A percentile compares a stretch with the other conserved stretches of the same genome.
These are phyloP conservation scores for Dactylonectria macrodidyma DNA, from an alignment of 2,329 filamentous ascomycete species.

Conservation along the genomic window DNA sequence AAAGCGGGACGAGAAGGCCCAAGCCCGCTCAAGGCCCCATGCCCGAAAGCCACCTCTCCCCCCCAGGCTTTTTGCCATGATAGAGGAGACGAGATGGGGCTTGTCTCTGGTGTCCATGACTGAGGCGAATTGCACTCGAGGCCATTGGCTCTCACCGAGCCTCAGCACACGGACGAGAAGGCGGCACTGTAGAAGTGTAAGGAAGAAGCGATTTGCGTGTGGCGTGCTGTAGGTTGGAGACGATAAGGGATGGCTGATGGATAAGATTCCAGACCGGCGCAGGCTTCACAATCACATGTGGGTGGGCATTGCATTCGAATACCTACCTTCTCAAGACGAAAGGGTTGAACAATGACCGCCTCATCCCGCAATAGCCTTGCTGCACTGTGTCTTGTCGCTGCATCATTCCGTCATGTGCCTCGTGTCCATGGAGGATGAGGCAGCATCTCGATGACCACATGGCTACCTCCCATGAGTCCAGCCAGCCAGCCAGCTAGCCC, in stretches of 20 bases:
- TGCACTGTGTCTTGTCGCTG: background rate
- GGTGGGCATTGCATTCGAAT: background rate
- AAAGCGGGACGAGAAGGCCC: constrained; percentile 19
- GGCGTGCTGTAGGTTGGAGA: constrained; percentile 12
- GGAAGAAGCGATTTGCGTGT: constrained; percentile 1
- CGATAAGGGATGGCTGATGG: constrained; percentile 9
- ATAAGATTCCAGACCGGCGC: constrained; percentile 19
- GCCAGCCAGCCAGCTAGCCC: too few species aligned
- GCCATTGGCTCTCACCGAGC: constrained; percentile 24
- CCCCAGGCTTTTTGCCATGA: constrained; percentile 17
- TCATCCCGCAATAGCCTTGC: constrained; percentile 7
- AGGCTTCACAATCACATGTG: constrained; percentile 1
- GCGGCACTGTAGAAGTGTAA: background rate
- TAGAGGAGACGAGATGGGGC: constrained; percentile 1
- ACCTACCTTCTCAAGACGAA: background rate
- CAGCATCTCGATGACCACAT: constrained; percentile 3
- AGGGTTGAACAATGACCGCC: constrained; percentile 1
- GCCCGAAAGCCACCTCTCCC: background rate
- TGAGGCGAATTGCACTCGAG: constrained; percentile 18
- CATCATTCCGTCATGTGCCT: constrained; percentile 15
- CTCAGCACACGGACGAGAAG: background rate
- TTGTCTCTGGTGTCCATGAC: constrained; percentile 12
- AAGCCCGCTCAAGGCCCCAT: constrained; percentile 19
- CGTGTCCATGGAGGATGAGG: background rate
- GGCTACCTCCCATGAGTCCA: too few species aligned